These are phyloP conservation scores for Datura wrightii DNA, from an alignment of 257 asterid genomes.

Conservation along the genomic window DNA sequence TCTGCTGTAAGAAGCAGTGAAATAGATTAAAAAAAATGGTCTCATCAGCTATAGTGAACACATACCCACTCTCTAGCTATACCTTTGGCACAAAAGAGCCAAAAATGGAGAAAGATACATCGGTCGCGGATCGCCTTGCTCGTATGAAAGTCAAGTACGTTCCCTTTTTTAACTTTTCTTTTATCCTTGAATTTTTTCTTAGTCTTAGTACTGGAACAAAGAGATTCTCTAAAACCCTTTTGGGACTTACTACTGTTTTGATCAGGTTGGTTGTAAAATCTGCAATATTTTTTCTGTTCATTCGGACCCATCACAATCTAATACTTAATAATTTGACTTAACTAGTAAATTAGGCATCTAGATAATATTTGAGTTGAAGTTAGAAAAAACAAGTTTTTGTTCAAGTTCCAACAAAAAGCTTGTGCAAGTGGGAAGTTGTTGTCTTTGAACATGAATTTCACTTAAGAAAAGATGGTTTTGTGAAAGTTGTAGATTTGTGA, in stretches of 20 bases:
- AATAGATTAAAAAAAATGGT: constrained; percentile 49
- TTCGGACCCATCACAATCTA: too few species aligned
- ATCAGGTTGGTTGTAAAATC: neutral
- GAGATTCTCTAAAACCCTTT: constrained; percentile 30
- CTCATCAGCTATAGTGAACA: constrained; percentile 67
- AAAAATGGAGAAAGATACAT: constrained; percentile 85
- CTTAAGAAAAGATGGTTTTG: too few species aligned
- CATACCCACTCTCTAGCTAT: constrained; percentile 81
- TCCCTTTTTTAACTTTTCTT: neutral
- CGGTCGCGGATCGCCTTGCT: constrained; percentile 90
- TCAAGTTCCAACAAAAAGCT: neutral
- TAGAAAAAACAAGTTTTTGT: neutral
- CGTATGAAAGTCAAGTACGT: constrained; percentile 92
- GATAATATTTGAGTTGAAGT: neutral
- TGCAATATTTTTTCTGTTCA: neutral
- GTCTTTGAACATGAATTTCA: too few species aligned
- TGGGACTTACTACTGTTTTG: neutral
- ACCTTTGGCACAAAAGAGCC: constrained; percentile 87
- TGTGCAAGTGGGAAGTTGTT: neutral
- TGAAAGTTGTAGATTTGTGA: neutral
- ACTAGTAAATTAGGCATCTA: neutral
- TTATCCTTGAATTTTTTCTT: neutral
- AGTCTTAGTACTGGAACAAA: neutral
- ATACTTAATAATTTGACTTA: neutral
- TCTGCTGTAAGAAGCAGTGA: neutral